Conservation (phyloP, 257 asterid genomes). For the Solanum sejunctum region DNA sequence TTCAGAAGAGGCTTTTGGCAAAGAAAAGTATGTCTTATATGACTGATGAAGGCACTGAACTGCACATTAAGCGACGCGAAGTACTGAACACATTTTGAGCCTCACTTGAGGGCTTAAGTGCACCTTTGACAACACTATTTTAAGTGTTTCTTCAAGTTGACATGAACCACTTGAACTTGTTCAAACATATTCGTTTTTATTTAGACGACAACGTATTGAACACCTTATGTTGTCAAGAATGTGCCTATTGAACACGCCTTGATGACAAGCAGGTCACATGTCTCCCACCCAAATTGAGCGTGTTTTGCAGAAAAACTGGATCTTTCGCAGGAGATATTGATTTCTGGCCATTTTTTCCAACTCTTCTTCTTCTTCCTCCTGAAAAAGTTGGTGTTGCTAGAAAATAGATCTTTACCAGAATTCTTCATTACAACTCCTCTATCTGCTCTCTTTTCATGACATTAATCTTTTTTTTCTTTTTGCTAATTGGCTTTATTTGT, state of each 20-base stretch:
- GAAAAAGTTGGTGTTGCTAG: not conserved
- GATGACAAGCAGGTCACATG: not conserved
- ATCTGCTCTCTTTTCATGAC: not conserved
- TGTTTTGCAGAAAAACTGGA: not conserved
- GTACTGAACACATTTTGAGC: not conserved
- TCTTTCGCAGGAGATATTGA: not conserved
- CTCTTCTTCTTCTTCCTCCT: not conserved
- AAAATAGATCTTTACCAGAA: not conserved
- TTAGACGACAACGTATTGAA: not conserved
- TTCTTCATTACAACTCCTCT: not conserved
- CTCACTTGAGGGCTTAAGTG: not conserved
- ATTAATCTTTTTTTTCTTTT: not conserved
- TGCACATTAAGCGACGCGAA: not conserved
- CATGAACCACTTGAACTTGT: not conserved
- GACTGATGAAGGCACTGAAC: not conserved
- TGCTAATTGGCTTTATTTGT: not conserved
- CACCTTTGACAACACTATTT: not conserved
- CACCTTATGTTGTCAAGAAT: not conserved
- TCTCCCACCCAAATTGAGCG: not conserved
- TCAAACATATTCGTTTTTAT: not conserved
- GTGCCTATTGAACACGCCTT: not conserved
- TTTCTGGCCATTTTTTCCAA: not conserved
- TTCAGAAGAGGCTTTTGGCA: not conserved
- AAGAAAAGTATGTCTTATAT: not conserved
- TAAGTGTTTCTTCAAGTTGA: not conserved